Conservation (phyloP, 164 flowering plant species). For the Taxillus chinensis region DNA sequence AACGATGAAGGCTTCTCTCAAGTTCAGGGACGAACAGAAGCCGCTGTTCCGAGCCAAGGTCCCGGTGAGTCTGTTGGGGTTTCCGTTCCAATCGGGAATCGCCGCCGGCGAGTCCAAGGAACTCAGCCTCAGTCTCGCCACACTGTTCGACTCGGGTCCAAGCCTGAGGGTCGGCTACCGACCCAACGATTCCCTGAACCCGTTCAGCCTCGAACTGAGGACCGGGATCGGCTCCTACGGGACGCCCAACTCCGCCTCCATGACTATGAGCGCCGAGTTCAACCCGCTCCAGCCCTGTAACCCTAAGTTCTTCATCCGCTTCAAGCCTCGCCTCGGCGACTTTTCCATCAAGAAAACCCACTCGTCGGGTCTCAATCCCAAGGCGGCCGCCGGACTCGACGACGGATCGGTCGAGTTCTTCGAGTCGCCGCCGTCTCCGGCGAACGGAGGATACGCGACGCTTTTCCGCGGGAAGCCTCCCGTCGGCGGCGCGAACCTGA, state of each 20-base stretch:
- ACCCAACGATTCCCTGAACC: conserved; percentile 59
- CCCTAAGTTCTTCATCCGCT: conserved; percentile 57
- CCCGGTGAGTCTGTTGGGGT: conserved; percentile 49
- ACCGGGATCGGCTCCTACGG: conserved; percentile 65
- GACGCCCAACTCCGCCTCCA: conserved; percentile 48
- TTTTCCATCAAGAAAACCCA: conserved; percentile 48
- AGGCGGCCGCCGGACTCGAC: conserved; percentile 12
- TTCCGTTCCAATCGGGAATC: conserved; percentile 60
- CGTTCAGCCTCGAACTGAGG: conserved; percentile 50
- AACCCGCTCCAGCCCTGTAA: conserved; percentile 34
- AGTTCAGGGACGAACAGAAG: conserved; percentile 63
- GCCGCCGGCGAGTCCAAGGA: conserved; percentile 61
- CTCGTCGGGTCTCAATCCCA: conserved; percentile 15
- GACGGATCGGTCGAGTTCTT: conserved; percentile 24
- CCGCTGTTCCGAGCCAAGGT: conserved; percentile 60
- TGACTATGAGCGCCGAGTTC: conserved; percentile 68
- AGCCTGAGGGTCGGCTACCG: conserved; percentile 44
- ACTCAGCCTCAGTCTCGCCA: conserved; percentile 41
- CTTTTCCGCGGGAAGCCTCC: background rate
- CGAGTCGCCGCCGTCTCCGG: conserved; percentile 10
- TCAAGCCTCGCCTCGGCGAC: conserved; percentile 61
- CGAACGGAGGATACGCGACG: conserved; percentile 10
- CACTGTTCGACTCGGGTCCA: conserved; percentile 68
- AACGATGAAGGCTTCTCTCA: conserved; percentile 66
- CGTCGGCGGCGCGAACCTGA: conserved; percentile 2